Percentiles rank a stretch among this genome's conserved stretches.
These are phyloP conservation scores for Solanum dulcamara DNA, from an alignment of 257 asterid species.

Conservation along the genomic window DNA sequence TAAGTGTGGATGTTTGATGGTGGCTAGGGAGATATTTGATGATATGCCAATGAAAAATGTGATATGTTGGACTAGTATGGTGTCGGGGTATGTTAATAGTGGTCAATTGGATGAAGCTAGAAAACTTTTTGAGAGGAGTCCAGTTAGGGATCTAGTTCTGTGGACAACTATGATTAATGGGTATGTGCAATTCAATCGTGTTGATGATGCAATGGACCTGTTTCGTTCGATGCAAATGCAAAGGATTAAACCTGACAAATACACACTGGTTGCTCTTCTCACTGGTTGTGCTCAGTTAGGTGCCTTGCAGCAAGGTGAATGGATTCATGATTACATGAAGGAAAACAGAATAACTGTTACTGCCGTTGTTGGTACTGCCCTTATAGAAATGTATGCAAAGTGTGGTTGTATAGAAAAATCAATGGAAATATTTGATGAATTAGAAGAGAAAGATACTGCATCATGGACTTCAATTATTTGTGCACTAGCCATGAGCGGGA, in stretches of 20 bases:
- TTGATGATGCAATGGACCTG: conserved; percentile 56
- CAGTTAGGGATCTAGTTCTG: conserved; percentile 54
- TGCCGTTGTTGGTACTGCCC: conserved; percentile 74
- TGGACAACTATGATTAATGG: conserved; percentile 93
- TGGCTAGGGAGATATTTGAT: conserved; percentile 57
- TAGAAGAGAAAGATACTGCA: conserved; percentile 57
- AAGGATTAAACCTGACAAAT: conserved; percentile 62
- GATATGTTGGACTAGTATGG: conserved; percentile 80
- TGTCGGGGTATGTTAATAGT: conserved; percentile 43
- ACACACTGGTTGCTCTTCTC: conserved; percentile 64
- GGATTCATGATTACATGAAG: conserved; percentile 52
- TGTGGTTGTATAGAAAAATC: conserved; percentile 68
- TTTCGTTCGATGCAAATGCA: conserved; percentile 65
- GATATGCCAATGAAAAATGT: conserved; percentile 49
- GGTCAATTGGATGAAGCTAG: conserved; percentile 65
- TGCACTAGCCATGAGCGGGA: conserved; percentile 65
- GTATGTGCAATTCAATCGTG: conserved; percentile 59
- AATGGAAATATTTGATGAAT: conserved; percentile 30
- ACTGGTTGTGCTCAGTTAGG: conserved; percentile 85
- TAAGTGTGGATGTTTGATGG: conserved; percentile 61
- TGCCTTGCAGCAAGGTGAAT: conserved; percentile 64
- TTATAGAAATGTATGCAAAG: conserved; percentile 80
- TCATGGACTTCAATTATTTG: conserved; percentile 71
- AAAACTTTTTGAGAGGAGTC: conserved; percentile 51
- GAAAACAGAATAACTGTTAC: conserved; percentile 43